Evolutionary conservation across 2,329 filamentous ascomycete species (phyloP), one percentile per base, ranked within the genome.

Genomic region (Colletotrichum sp.): DNA sequence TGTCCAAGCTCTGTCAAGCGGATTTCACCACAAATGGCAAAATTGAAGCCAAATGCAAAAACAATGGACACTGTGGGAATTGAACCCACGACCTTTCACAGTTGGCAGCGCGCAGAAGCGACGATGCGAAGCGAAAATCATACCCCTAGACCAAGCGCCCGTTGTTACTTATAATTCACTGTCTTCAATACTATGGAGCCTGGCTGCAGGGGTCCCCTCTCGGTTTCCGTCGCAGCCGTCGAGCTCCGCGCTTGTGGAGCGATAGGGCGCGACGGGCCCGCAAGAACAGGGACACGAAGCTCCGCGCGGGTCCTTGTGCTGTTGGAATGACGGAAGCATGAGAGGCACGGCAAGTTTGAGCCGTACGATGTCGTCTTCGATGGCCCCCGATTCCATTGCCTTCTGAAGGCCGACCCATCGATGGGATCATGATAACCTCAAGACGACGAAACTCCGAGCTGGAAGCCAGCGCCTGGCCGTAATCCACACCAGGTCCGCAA

Each of bases 81-180:
- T 71, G 72, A 75, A 75, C 67, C 67, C 71, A 60, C 60, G 71
- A 74, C 71, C 71, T 71, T 71, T 71, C 71, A 71, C 71, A 73
- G 2, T 25, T 32, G 48, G 65, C 43, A 25, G 25, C 22, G 12
- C 15, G 30, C 16, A 15, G 22, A 16, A 6, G 12, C n/a, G 28
- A 30, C n/a, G 10, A 28, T 74, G 71, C 71, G 71, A 74, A 74
- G 71, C 67, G 71, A 74, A 66, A 74, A 74, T 71, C 71, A 74
- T 74, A 74, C 71, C 71, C 71, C 71, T 74, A 74, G 71, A 74
- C 71, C 72, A 75, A 75, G 72, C 72, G 72, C 72, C 72, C 72
- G 6, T 22, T 65, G 9, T 3, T 60, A 9, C 1, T 3, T 16
- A 1, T 0, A 0, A 0, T 0, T 0, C 0, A 1, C 1, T 16